A percentile compares a stretch with the other conserved stretches of the same genome.
These are phyloP conservation scores for Musa balbisiana DNA, from an alignment of 202 grass and related monocot species.

Conservation along the genomic window DNA sequence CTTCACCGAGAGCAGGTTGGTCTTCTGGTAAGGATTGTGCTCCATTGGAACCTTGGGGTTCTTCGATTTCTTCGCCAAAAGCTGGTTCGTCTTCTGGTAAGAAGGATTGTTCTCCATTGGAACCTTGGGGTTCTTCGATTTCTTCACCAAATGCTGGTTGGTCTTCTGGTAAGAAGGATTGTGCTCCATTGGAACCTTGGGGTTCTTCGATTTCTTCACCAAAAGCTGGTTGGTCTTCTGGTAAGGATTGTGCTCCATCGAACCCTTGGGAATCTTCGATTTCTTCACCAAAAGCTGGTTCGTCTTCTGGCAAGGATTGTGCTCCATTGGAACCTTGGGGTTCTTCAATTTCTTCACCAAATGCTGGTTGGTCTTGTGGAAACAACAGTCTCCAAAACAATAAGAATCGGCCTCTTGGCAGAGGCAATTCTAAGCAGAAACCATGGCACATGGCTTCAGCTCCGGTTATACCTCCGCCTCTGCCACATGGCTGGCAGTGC, in stretches of 20 bases:
- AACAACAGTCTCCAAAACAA: constrained; percentile 13
- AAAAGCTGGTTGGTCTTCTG: constrained; percentile 17
- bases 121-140: too few relatives aligned
- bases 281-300: background rate
- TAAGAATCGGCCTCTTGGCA: constrained; percentile 30
- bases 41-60: constrained; percentile 35
- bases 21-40: background rate
- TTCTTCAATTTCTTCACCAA: constrained; percentile 37
- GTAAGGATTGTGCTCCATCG: too few relatives aligned
- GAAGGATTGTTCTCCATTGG: too few relatives aligned
- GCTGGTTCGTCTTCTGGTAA: constrained; percentile 5
- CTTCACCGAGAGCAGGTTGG: too few relatives aligned
- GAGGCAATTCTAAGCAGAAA: constrained; percentile 31
- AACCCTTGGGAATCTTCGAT: too few relatives aligned
- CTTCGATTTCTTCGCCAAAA: constrained; percentile 35
- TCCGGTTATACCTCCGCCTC: constrained; percentile 36
- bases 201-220: constrained; percentile 36
- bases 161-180: too few relatives aligned
- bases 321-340: constrained; percentile 32
- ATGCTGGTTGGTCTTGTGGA: constrained; percentile 1
- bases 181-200: constrained; percentile 33
- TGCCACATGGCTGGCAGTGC: constrained; percentile 54
- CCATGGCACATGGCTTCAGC: constrained; percentile 29
- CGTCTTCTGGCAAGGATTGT: constrained; percentile 34
- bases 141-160: constrained; percentile 6